Conservation (phyloP, 805 yeast genomes). For the Pichia cephalocereana region DNA sequence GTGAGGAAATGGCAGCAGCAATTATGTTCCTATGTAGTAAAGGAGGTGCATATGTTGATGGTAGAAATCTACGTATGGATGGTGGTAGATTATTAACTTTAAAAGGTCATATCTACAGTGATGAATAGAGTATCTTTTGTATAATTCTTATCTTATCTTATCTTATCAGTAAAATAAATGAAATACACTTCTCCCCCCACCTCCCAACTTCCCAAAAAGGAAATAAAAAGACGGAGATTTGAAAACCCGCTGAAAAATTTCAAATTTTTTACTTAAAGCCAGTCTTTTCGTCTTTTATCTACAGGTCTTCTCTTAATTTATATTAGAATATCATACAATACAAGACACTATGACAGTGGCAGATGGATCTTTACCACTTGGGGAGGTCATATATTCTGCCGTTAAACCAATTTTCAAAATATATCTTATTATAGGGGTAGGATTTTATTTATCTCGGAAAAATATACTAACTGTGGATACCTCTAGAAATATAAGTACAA, state of each 20-base stretch:
- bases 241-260: too few species aligned
- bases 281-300: not conserved
- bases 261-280: too few species aligned
- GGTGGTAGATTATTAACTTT: slow-evolving; percentile 17
- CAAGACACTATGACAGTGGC: not conserved
- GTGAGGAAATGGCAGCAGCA: slow-evolving; percentile 16
- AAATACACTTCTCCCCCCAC: too few species aligned
- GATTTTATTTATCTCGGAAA: slow-evolving; percentile 51
- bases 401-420: slow-evolving; percentile 81
- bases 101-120: slow-evolving; percentile 18
- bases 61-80: slow-evolving; percentile 18
- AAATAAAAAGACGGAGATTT: too few species aligned
- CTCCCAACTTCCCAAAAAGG: too few species aligned
- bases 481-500: slow-evolving; percentile 60
- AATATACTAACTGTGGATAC: slow-evolving; percentile 60
- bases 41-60: slow-evolving; percentile 20
- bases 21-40: slow-evolving; percentile 15
- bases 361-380: slow-evolving; percentile 27
- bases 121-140: slow-evolving; percentile 9
- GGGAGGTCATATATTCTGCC: slow-evolving; percentile 65
- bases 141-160: too few species aligned
- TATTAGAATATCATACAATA: too few species aligned
- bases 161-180: too few species aligned
- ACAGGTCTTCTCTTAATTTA: too few species aligned
- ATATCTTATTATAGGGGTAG: slow-evolving; percentile 60